Conservation (phyloP, 805 yeast species). For the Candida wancherniae region DNA sequence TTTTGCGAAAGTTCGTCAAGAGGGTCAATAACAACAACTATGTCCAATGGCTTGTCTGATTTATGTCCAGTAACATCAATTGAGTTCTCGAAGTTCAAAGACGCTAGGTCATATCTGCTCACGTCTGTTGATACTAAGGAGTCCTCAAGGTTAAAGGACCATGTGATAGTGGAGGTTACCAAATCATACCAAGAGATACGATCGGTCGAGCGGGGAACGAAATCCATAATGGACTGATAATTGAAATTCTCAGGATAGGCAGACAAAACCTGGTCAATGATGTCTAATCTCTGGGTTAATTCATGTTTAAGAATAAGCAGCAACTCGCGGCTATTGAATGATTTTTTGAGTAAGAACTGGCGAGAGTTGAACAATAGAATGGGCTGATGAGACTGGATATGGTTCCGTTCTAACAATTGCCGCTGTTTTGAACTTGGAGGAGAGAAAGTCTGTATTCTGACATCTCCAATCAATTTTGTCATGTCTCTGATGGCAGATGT, state of each 20-base stretch:
- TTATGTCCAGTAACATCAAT: slow-evolving; percentile 20
- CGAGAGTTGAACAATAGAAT: slow-evolving; percentile 55
- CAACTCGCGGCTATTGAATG: slow-evolving; percentile 25
- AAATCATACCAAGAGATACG: slow-evolving; percentile 45
- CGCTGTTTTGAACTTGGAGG: slow-evolving; percentile 4
- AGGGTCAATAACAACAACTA: slow-evolving; percentile 68
- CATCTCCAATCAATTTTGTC: slow-evolving; percentile 6
- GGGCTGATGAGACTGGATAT: slow-evolving; percentile 29
- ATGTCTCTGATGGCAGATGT: slow-evolving; percentile 52
- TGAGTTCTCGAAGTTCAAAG: slow-evolving; percentile 25
- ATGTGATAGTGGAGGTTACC: slow-evolving; percentile 39
- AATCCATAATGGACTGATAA: slow-evolving; percentile 15
- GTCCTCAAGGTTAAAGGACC: slow-evolving; percentile 41
- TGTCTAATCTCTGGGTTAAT: slow-evolving; percentile 37
- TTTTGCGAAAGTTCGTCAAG: slow-evolving; percentile 64
- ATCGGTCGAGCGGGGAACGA: slow-evolving; percentile 12
- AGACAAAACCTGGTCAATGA: slow-evolving; percentile 24
- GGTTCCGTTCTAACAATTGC: slow-evolving; percentile 24
- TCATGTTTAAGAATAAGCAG: slow-evolving; percentile 45
- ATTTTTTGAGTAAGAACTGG: slow-evolving; percentile 30
- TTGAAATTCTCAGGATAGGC: slow-evolving; percentile 24
- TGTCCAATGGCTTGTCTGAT: slow-evolving; percentile 41
- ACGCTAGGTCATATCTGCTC: slow-evolving; percentile 44
- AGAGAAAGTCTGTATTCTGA: slow-evolving; percentile 8
- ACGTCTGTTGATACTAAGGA: slow-evolving; percentile 37